A percentile compares a stretch with the other conserved stretches of the same genome.
Evolutionary conservation across 192 early-diverging fungal genomes (phyloP).

Genomic region (Backusella parvicylindrica): DNA sequence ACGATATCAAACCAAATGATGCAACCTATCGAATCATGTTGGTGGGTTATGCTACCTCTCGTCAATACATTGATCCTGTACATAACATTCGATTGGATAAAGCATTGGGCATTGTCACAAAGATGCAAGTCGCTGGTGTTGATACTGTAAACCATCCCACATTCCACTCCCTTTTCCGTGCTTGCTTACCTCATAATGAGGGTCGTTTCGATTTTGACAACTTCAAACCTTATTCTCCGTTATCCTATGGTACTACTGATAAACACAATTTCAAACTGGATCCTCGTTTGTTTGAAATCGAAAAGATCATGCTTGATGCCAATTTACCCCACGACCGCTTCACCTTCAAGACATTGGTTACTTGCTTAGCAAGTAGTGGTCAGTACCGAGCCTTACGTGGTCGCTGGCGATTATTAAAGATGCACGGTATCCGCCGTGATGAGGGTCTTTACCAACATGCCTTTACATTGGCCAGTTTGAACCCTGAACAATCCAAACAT

Average conservation of each 20-base stretch:
- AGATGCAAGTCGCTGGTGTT: conserved; percentile 23
- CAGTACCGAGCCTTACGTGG: conserved; percentile 24
- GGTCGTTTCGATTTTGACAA: conserved; percentile 23
- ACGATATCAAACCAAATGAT: conserved; percentile 21
- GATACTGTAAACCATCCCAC: conserved; percentile 13
- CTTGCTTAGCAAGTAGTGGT: conserved; percentile 29
- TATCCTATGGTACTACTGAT: neutral
- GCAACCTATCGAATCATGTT: conserved; percentile 16
- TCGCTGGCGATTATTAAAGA: conserved; percentile 29
- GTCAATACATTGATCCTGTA: conserved; percentile 15
- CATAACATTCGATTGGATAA: conserved; percentile 30
- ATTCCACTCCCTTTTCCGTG: conserved; percentile 32
- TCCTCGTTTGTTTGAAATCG: conserved; percentile 34
- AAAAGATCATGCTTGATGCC: conserved; percentile 34
- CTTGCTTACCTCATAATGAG: conserved; percentile 27
- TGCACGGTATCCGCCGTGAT: conserved; percentile 29
- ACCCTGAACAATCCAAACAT: conserved; percentile 22
- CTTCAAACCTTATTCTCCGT: conserved; percentile 5
- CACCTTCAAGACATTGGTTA: conserved; percentile 29
- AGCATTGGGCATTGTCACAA: conserved; percentile 13
- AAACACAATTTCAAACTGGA: conserved; percentile 14
- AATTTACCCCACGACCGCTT: conserved; percentile 33
- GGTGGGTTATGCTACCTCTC: conserved; percentile 26
- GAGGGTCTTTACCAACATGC: conserved; percentile 21
- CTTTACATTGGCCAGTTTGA: conserved; percentile 28